These are phyloP conservation scores for Cucumis variabilis DNA, from an alignment of 331 rosid genomes.

Conservation along the genomic window DNA sequence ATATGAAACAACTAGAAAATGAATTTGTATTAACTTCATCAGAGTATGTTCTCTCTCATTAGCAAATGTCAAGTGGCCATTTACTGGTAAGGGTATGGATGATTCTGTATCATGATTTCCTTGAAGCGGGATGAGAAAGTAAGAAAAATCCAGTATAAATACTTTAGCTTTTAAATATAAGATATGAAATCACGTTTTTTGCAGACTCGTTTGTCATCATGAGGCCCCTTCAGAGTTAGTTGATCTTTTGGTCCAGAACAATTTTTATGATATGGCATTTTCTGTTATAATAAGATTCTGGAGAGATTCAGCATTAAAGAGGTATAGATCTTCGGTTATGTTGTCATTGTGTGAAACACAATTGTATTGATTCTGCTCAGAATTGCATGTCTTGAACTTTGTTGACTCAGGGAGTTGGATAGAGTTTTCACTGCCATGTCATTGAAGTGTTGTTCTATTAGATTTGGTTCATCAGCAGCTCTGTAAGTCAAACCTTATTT, in stretches of 20 bases:
- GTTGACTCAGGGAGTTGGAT: slow-evolving; percentile 80
- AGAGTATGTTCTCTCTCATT: slow-evolving; percentile 79
- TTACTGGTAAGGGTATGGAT: slow-evolving; percentile 58
- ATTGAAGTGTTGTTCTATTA: slow-evolving; percentile 78
- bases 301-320: slow-evolving; percentile 81
- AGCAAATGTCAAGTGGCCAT: slow-evolving; percentile 71
- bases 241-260: slow-evolving; percentile 74
- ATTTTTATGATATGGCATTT: slow-evolving; percentile 81
- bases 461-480: slow-evolving; percentile 58
- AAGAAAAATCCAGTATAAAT: background rate
- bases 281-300: slow-evolving; percentile 74
- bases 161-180: background rate
- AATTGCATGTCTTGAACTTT: slow-evolving; percentile 17
- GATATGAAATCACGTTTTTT: slow-evolving; percentile 20
- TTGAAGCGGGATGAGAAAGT: background rate
- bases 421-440: slow-evolving; percentile 75
- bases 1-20: slow-evolving; percentile 77
- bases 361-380: slow-evolving; percentile 3
- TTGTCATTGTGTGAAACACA: background rate
- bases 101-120: slow-evolving; percentile 17
- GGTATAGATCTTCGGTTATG: slow-evolving; percentile 51
- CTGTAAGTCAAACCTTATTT: slow-evolving; percentile 55
- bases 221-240: slow-evolving; percentile 71
- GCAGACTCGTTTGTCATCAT: slow-evolving; percentile 44
- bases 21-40: slow-evolving; percentile 89